Conservation (phyloP, 768 basidiomycete genomes). For the Serendipita indica region DNA sequence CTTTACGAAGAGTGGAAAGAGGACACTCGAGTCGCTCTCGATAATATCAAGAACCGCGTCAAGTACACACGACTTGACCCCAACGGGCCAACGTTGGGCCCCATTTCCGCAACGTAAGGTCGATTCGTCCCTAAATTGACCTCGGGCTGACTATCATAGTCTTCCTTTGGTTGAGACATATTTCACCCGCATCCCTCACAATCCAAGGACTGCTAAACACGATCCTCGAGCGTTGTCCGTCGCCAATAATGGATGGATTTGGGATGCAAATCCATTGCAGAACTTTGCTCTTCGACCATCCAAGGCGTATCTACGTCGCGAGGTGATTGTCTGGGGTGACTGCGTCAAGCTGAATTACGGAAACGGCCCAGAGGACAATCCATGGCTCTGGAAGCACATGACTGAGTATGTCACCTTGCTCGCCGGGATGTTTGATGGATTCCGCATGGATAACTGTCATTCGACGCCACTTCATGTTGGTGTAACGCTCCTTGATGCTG, state of each 20-base stretch:
- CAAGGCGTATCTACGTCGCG: constrained; percentile 86
- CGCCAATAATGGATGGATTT: constrained; percentile 99
- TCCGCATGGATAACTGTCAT: constrained; percentile 97
- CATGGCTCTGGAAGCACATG: constrained; percentile 93
- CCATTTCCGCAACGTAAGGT: constrained; percentile 59
- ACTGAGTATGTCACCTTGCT: constrained; percentile 65
- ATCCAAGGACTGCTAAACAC: constrained; percentile 27
- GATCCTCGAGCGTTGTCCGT: constrained; percentile 50
- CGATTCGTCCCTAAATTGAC: not conserved
- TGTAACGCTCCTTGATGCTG: constrained; percentile 83
- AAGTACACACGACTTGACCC: constrained; percentile 69
- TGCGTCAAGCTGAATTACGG: constrained; percentile 98
- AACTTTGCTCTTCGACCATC: constrained; percentile 90
- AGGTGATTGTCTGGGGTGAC: constrained; percentile 96
- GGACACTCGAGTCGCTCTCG: constrained; percentile 60
- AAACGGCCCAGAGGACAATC: constrained; percentile 58
- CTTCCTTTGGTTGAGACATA: constrained; percentile 78
- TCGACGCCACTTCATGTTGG: constrained; percentile 96
- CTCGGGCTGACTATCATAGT: constrained; percentile 27
- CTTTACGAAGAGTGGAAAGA: constrained; percentile 78
- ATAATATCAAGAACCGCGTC: constrained; percentile 58
- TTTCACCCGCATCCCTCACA: constrained; percentile 66
- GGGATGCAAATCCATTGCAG: constrained; percentile 83
- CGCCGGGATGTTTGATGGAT: constrained; percentile 80
- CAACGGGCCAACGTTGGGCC: constrained; percentile 70